phyloP scores from a whole-genome alignment of 2,329 filamentous ascomycete species.

The Trichoderma sp. region DNA sequence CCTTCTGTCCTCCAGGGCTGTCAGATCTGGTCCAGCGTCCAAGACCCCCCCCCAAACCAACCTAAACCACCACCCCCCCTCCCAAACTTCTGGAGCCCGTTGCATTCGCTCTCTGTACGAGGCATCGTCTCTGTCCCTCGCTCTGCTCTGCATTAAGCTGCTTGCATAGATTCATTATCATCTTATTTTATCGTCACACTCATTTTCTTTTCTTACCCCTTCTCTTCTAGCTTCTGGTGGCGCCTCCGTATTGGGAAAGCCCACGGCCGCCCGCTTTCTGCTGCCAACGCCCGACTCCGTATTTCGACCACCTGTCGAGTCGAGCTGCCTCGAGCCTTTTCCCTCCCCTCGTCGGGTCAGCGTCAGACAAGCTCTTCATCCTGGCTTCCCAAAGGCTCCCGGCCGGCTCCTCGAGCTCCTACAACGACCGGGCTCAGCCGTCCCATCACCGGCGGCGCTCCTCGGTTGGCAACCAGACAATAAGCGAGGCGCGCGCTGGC shows the following conservation, averaged over 20 bases:
- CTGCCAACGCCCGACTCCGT: slow-evolving; percentile 18
- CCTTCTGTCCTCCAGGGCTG: slow-evolving; percentile 3
- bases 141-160: slow-evolving; percentile 25
- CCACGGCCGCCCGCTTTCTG: slow-evolving; percentile 23
- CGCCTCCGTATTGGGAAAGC: slow-evolving; percentile 25
- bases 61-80: neutral
- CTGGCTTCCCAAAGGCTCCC: slow-evolving; percentile 55
- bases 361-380: slow-evolving; percentile 38
- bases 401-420: slow-evolving; percentile 58
- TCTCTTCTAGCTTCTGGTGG: slow-evolving; percentile 18
- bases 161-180: slow-evolving; percentile 2
- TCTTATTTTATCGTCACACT: neutral
- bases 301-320: slow-evolving; percentile 28
- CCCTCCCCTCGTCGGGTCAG: slow-evolving; percentile 26
- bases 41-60: slow-evolving; percentile 6
- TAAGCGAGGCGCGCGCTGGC: slow-evolving; percentile 39
- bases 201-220: slow-evolving; percentile 17
- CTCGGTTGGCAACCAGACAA: slow-evolving; percentile 43
- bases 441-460: slow-evolving; percentile 56
- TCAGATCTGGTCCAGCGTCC: slow-evolving; percentile 10
- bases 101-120: slow-evolving; percentile 4
- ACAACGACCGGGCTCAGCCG: slow-evolving; percentile 51
- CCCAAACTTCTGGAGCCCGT: slow-evolving; percentile 6
- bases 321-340: slow-evolving; percentile 4
- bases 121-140: neutral